phyloP scores from a whole-genome alignment of 2,329 filamentous ascomycete genomes.

The Graphiopsis chlorocephala region DNA sequence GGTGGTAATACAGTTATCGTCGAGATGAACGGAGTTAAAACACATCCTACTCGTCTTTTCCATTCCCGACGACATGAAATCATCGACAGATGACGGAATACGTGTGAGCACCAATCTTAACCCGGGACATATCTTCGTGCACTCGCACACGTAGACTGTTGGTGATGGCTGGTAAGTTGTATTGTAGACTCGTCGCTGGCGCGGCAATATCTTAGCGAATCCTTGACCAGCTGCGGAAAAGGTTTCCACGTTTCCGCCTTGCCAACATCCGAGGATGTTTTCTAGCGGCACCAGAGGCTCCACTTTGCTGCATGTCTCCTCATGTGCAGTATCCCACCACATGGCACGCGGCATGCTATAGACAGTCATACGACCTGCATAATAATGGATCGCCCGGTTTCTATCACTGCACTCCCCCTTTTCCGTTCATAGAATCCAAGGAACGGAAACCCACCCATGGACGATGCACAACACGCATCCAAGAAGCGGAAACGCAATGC shows the following conservation, averaged over 20 bases:
- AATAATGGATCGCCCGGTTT: neutral
- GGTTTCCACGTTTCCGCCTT: neutral
- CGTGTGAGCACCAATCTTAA: neutral
- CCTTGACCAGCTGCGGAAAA: neutral
- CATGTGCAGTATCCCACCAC: neutral
- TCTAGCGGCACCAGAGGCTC: neutral
- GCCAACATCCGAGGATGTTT: neutral
- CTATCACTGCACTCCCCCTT: neutral
- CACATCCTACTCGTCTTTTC: neutral
- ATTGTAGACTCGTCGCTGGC: neutral
- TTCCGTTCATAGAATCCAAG: neutral
- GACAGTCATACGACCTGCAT: neutral
- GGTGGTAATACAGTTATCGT: neutral
- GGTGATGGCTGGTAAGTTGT: neutral
- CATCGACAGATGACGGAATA: neutral
- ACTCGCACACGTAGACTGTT: neutral
- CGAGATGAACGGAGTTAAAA: neutral
- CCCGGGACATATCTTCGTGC: neutral
- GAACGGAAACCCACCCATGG: neutral
- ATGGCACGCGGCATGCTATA: neutral
- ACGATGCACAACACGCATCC: neutral
- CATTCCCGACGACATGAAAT: neutral
- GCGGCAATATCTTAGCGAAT: neutral
- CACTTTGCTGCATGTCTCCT: neutral
- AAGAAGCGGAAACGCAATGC: constrained; percentile 11